These are phyloP conservation scores for Penicillium digitatum DNA, from an alignment of 2,329 filamentous ascomycete species.

Conservation along the genomic window DNA sequence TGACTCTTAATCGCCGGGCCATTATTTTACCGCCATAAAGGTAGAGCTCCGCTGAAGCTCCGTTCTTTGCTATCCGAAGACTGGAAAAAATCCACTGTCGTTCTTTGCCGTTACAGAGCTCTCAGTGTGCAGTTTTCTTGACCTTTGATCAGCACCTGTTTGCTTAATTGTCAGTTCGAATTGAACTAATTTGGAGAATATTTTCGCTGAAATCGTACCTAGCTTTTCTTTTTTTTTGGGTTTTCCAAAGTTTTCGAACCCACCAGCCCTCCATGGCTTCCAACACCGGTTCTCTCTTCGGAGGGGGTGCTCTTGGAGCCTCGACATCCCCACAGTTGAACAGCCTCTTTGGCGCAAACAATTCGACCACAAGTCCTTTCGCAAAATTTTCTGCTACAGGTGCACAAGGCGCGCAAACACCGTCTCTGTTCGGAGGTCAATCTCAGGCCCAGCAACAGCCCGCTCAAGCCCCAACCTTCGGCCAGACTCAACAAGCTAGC, in stretches of 20 bases:
- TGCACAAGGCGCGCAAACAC: constrained; percentile 15
- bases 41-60: background rate
- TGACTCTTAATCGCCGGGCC: background rate
- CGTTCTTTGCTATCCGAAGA: background rate
- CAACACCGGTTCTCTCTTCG: constrained; percentile 29
- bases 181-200: background rate
- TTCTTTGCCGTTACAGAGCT: background rate
- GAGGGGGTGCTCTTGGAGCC: constrained; percentile 26
- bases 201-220: too few species aligned
- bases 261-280: constrained; percentile 13
- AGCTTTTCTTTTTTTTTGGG: background rate
- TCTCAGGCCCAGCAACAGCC: constrained; percentile 19
- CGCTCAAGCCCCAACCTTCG: constrained; percentile 26
- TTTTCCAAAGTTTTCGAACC: background rate
- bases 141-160: background rate
- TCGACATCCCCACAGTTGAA: constrained; percentile 22
- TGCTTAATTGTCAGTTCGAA: background rate
- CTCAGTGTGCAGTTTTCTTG: constrained; percentile 3
- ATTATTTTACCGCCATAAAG: background rate
- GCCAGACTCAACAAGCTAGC: constrained; percentile 27
- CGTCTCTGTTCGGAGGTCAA: constrained; percentile 26
- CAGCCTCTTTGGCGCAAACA: constrained; percentile 28
- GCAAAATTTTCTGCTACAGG: constrained; percentile 20
- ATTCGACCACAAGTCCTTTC: constrained; percentile 25
- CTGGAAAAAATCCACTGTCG: background rate